Percentiles rank a stretch among this genome's conserved stretches.
phyloP scores from a whole-genome alignment of 2,329 filamentous ascomycete species.

The Xylaria sp. region DNA sequence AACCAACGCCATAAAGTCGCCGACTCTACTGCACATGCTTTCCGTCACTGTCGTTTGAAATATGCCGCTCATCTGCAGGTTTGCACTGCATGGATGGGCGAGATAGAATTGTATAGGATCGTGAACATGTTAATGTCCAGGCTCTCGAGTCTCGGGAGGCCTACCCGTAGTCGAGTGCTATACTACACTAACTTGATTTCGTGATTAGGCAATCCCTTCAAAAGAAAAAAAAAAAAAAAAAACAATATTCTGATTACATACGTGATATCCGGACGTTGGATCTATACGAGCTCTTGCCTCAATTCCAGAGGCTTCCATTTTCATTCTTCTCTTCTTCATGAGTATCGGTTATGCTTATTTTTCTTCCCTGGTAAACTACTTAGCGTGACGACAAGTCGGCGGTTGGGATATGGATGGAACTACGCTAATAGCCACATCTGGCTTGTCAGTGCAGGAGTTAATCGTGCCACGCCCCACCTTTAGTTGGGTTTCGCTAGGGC shows the following conservation, averaged over 20 bases:
- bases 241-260: not conserved
- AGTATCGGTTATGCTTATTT: too few species aligned
- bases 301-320: not conserved
- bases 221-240: not conserved
- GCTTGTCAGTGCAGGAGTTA: too few species aligned
- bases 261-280: not conserved
- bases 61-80: not conserved
- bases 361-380: not conserved
- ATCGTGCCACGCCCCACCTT: too few species aligned
- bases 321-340: not conserved
- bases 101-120: not conserved
- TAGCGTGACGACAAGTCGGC: conserved; percentile 4
- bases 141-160: conserved; percentile 19
- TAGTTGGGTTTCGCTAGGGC: too few species aligned
- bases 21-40: not conserved
- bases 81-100: not conserved
- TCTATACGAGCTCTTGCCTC: conserved; percentile 7
- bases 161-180: too few species aligned
- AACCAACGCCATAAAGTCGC: conserved; percentile 2
- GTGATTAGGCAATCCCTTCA: conserved; percentile 19
- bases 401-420: not conserved
- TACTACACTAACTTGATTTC: not conserved
- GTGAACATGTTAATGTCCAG: not conserved
- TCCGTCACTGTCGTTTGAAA: not conserved
- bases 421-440: too few species aligned